Percentiles rank a stretch among this genome's conserved stretches.
phyloP scores from a whole-genome alignment of 129 eudicot genomes.

The Gnaphalium uliginosum region DNA sequence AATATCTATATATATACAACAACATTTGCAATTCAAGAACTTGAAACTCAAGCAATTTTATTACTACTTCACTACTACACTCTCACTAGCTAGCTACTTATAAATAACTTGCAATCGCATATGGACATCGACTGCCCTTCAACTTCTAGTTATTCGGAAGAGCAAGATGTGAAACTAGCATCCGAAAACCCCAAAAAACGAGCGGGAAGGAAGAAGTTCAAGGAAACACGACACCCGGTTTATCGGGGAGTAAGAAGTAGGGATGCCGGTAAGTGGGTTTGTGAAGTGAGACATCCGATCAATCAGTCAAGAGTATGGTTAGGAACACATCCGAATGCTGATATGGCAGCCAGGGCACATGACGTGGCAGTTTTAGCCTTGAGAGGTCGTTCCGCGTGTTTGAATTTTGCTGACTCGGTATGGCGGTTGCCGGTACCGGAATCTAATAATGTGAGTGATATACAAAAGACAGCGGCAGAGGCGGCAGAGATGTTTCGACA shows the following conservation, averaged over 20 bases:
- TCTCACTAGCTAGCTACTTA: background rate
- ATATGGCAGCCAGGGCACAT: slow-evolving; percentile 55
- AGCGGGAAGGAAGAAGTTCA: slow-evolving; percentile 58
- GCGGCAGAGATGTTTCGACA: slow-evolving; percentile 66
- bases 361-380: slow-evolving; percentile 46
- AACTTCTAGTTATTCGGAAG: background rate
- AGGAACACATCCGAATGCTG: slow-evolving; percentile 39
- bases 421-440: slow-evolving; percentile 70
- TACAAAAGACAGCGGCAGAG: slow-evolving; percentile 61
- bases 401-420: slow-evolving; percentile 70
- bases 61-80: background rate
- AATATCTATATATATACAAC: background rate
- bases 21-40: background rate
- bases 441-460: slow-evolving; percentile 45
- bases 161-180: slow-evolving; percentile 38
- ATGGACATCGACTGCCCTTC: background rate
- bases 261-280: slow-evolving; percentile 45
- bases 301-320: slow-evolving; percentile 42
- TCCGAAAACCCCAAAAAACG: slow-evolving; percentile 40
- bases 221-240: slow-evolving; percentile 55
- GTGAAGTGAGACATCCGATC: slow-evolving; percentile 42
- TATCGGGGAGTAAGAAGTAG: slow-evolving; percentile 45
- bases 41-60: background rate
- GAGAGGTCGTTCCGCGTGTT: slow-evolving; percentile 55
- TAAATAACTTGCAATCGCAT: background rate